phyloP scores from a whole-genome alignment of 78 protist genomes.

The Dictyostelium capitatum region DNA sequence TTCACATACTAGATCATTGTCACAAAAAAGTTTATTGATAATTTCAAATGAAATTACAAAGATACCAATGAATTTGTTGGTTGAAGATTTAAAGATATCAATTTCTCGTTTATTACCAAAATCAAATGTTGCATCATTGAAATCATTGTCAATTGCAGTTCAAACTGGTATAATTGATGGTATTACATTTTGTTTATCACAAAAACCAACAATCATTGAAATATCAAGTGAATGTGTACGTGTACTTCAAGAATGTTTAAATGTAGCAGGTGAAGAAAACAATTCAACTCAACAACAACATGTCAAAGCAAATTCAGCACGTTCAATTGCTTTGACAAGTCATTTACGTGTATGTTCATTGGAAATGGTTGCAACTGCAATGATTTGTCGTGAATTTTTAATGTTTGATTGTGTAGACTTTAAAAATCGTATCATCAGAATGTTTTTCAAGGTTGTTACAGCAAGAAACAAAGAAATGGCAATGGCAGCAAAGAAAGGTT shows the following conservation, averaged over 20 bases:
- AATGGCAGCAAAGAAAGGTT: slow-evolving; percentile 69
- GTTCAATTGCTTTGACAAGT: background rate
- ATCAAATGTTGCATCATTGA: background rate
- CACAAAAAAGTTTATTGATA: background rate
- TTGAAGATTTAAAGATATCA: background rate
- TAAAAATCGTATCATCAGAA: slow-evolving; percentile 72
- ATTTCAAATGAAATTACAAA: slow-evolving; percentile 12
- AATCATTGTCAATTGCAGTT: background rate
- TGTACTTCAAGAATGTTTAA: slow-evolving; percentile 34
- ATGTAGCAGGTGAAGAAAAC: slow-evolving; percentile 54
- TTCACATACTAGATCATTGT: slow-evolving; percentile 42
- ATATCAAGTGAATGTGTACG: slow-evolving; percentile 16
- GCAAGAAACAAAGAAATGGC: slow-evolving; percentile 70
- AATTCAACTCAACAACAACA: background rate
- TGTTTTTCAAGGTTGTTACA: slow-evolving; percentile 82
- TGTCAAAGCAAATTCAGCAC: slow-evolving; percentile 29
- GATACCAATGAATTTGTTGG: slow-evolving; percentile 31
- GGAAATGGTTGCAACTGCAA: slow-evolving; percentile 59
- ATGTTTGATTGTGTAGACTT: slow-evolving; percentile 43
- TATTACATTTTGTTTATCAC: slow-evolving; percentile 37
- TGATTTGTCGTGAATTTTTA: slow-evolving; percentile 57
- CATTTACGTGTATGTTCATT: slow-evolving; percentile 32
- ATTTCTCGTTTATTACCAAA: background rate
- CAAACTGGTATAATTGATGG: slow-evolving; percentile 66
- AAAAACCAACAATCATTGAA: slow-evolving; percentile 20